Percentiles rank a stretch among this genome's conserved stretches.
These are phyloP conservation scores for Neophaeococcomyces mojaviensis DNA, from an alignment of 2,329 filamentous ascomycete genomes.

Conservation along the genomic window DNA sequence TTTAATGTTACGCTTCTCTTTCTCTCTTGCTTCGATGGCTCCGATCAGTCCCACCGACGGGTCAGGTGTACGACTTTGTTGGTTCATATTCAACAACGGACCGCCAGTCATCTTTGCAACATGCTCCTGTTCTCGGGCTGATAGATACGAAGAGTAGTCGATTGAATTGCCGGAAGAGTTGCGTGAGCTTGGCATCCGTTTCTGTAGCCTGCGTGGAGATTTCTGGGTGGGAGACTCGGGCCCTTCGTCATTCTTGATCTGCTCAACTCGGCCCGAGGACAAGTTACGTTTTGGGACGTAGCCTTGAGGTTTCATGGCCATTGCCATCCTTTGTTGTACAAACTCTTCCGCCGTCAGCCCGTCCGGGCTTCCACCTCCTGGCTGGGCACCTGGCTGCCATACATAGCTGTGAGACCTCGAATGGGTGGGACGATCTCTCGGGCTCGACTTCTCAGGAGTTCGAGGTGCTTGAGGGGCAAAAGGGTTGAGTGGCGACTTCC, in stretches of 20 bases:
- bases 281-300: slow-evolving; percentile 33
- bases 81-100: slow-evolving; percentile 62
- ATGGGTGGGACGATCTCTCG: slow-evolving; percentile 9
- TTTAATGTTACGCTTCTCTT: slow-evolving; percentile 65
- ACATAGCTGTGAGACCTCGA: slow-evolving; percentile 49
- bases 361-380: slow-evolving; percentile 39
- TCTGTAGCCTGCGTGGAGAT: slow-evolving; percentile 19
- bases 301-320: slow-evolving; percentile 40
- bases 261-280: slow-evolving; percentile 18
- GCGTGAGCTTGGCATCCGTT: slow-evolving; percentile 31
- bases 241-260: slow-evolving; percentile 1
- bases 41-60: slow-evolving; percentile 61
- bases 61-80: slow-evolving; percentile 40
- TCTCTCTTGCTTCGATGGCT: slow-evolving; percentile 71
- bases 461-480: slow-evolving; percentile 11
- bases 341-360: slow-evolving; percentile 74
- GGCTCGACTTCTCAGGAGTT: slow-evolving; percentile 7
- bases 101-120: slow-evolving; percentile 74
- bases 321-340: slow-evolving; percentile 66
- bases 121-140: slow-evolving; percentile 80
- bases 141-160: slow-evolving; percentile 56
- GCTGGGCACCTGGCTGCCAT: slow-evolving; percentile 67
- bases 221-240: not conserved
- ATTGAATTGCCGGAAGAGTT: slow-evolving; percentile 17
- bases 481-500: slow-evolving; percentile 16